Base-by-base conservation (phyloP, 2,329 filamentous ascomycete species). In the Catunica adiposa region DNA sequence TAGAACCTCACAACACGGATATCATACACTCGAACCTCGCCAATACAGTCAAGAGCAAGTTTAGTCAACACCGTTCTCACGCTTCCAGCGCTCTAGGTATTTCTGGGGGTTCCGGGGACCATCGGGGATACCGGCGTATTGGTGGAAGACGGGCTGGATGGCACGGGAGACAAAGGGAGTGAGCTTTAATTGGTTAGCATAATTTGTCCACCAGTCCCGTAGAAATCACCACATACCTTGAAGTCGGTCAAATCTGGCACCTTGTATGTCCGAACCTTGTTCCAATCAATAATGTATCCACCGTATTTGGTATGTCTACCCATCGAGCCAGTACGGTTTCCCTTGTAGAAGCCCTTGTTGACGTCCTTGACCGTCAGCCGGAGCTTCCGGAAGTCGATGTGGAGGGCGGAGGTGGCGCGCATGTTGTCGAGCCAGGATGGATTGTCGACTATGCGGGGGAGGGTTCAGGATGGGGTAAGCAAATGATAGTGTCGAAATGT, bases 331-430 rank as follows among this genome's bases (percentile, higher is more conserved):
- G 88, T 84, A 50, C 89, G 78, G 64, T 85, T 96, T 66, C 92
- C 92, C 76, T 97, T 97, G 80, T 98, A 98, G 79, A 83, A 98
- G 62, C 89, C 90, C 66, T 88, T 87, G 68, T 84, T 86, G 67
- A 90, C 83, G 70, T 92, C 83, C 72, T 98, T 98, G 62, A 90
- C 94, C 11, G 87, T 96, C 65, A 98, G 79, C 54, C 78, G 76
- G 58, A 89, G 74, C 65, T 90, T 88, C 69, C 82, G 79, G 64
- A 88, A 78, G 57, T 79, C 77, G 64, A 80, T 72, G 63, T 77
- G 76, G 64, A 94, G 81, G 61, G 72, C 67, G 64, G 78, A 74
- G 15, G 85, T 86, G 56, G 85, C 78, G 67, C 79, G 77, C 81
- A 86, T 86, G 60, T 66, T 71, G 11, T 14, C 15, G 14, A 15